phyloP scores from a whole-genome alignment of 2,329 filamentous ascomycete genomes.

The Alternaria viburni region DNA sequence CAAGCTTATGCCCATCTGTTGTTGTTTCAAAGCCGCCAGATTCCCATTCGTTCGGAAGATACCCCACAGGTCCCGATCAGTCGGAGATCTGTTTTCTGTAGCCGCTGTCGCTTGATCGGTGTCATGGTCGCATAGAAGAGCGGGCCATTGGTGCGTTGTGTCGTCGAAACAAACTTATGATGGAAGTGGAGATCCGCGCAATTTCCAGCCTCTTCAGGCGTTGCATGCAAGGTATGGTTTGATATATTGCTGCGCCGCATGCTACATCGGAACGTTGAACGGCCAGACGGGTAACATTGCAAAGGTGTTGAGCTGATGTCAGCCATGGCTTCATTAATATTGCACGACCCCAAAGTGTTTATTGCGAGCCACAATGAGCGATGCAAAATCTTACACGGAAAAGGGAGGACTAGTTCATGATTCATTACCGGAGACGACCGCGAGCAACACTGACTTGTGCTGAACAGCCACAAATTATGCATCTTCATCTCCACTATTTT shows the following conservation, averaged over 20 bases:
- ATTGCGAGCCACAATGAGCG: not conserved
- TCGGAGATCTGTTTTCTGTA: conserved; percentile 17
- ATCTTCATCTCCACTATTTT: not conserved
- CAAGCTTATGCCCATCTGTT: conserved; percentile 8
- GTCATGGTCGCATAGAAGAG: conserved; percentile 6
- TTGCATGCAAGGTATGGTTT: not conserved
- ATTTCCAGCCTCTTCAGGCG: not conserved
- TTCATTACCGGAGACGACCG: not conserved
- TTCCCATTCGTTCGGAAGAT: conserved; percentile 20
- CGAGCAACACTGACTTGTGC: not conserved
- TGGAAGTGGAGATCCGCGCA: not conserved
- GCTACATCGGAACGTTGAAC: not conserved
- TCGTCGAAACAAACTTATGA: not conserved
- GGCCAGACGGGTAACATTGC: not conserved
- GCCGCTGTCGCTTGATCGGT: conserved; percentile 17
- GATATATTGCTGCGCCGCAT: not conserved
- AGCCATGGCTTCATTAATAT: not conserved
- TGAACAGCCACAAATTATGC: not conserved
- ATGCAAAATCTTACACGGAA: too few species aligned
- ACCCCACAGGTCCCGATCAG: conserved; percentile 8
- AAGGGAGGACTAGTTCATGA: not conserved
- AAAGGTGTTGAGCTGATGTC: not conserved
- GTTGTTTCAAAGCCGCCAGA: conserved; percentile 12
- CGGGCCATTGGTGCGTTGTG: not conserved
- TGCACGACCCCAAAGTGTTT: not conserved